A percentile compares a stretch with the other conserved stretches of the same genome.
Evolutionary conservation across 225 moss, liverwort and hornwort genomes (phyloP).

Genomic region (Asterella californica): DNA sequence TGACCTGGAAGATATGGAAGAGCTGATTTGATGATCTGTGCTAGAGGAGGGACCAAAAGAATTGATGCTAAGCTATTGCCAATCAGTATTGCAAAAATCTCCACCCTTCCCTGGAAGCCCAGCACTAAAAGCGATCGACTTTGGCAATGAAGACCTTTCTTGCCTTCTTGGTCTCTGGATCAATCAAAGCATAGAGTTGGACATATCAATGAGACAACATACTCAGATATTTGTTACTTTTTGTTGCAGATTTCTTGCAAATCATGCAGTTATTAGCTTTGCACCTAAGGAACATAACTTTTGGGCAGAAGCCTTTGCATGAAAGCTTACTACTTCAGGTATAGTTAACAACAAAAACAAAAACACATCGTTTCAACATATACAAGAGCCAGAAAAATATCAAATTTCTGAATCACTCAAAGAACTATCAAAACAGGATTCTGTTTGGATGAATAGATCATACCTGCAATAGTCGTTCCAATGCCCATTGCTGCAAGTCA

Average conservation of each 20-base stretch:
- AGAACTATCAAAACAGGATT: too few relatives aligned
- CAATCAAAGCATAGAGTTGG: neutral
- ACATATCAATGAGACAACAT: neutral
- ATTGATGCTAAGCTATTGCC: conserved; percentile 28
- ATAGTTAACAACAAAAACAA: too few relatives aligned
- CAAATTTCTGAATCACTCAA: neutral
- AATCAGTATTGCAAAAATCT: conserved; percentile 27
- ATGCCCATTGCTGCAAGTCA: conserved; percentile 23
- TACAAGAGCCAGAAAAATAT: neutral
- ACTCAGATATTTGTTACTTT: neutral
- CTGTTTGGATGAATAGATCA: neutral
- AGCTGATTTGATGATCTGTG: conserved; percentile 24
- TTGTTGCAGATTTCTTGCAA: too few relatives aligned
- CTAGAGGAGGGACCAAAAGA: conserved; percentile 26
- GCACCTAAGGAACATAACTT: too few relatives aligned
- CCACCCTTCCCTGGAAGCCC: conserved; percentile 31
- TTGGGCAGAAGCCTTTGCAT: too few relatives aligned
- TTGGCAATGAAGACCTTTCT: conserved; percentile 1
- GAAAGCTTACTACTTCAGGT: too few relatives aligned
- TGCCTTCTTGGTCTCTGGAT: conserved; percentile 17
- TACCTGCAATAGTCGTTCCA: conserved; percentile 46
- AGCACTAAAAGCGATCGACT: conserved; percentile 24
- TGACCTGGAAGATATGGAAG: conserved; percentile 32
- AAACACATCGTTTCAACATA: too few relatives aligned
- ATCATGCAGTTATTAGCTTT: too few relatives aligned